Evolutionary conservation across 352 stramenopile species (phyloP), one percentile per base, ranked within the genome.

Genomic region (Globisporangium uncinulatum): DNA sequence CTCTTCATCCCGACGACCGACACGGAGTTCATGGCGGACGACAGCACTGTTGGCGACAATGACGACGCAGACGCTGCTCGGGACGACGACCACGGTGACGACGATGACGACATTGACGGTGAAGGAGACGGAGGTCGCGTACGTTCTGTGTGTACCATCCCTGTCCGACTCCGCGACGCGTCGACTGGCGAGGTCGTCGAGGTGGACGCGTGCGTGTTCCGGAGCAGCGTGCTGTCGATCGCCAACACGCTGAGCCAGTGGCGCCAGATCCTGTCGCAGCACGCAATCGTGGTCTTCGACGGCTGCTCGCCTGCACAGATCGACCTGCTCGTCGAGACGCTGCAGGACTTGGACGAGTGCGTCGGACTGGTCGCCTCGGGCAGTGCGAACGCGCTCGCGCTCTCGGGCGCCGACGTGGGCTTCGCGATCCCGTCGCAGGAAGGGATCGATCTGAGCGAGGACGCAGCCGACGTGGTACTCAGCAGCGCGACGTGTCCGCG

Each of bases 171-270:
- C 3, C 64, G 70, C 1, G 71, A 84, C 24, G 63, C 70, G 8
- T 51, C 69, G 9, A 79, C 56, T 9, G 71, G 67, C 29, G 69
- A 71, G 17, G 51, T 71, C 11, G 51, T 72, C 4, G 63, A 75
- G 1, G 32, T 82, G 0, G 61, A 74, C 21, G 67, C 74, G 3
- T 65, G 59, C 6, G 67, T 79, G 9, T 80, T 73, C 44, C 62
- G 60, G 10, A 74, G 66, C 48, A 63, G 57, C 20, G 69, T 68
- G 47, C 62, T 84, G 0, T 84, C 74, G 36, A 70, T 82, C 32
- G 76, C 71, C 6, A 84, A 82, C 32, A 84, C 74, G n/a, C 60
- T 82, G 6, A 61, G 44, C 7, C 71, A 82, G 53, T 84, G 74
- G 74, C 68, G 71, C 29, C 60, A 72, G 45, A 66, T 84, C 9